These are phyloP conservation scores for Otatea glauca DNA, from an alignment of 176 grass and related monocot genomes.

Conservation along the genomic window DNA sequence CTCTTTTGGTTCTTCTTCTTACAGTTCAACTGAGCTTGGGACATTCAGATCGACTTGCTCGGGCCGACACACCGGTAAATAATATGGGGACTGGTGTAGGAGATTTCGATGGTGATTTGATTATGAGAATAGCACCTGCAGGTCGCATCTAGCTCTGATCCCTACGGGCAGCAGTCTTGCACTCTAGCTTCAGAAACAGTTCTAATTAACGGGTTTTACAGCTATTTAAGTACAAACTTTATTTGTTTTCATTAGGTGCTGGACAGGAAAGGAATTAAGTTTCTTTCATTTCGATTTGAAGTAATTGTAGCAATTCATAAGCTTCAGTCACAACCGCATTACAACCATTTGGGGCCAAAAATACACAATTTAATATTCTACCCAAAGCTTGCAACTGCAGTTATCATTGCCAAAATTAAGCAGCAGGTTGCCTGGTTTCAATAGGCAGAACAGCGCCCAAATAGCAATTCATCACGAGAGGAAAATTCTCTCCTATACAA, in stretches of 20 bases:
- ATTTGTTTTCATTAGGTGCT: neutral
- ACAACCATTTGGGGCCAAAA: neutral
- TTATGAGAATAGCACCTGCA: neutral
- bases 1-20: neutral
- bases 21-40: slow-evolving; percentile 19
- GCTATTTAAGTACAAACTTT: neutral
- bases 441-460: neutral
- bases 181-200: neutral
- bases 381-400: neutral
- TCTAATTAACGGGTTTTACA: neutral
- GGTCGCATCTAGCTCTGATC: neutral
- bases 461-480: neutral
- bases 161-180: neutral
- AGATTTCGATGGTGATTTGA: neutral
- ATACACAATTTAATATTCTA: neutral
- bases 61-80: too few relatives aligned
- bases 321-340: neutral
- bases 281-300: neutral
- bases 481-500: neutral
- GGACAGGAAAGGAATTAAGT: neutral
- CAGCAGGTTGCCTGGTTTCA: neutral
- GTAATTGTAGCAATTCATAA: neutral
- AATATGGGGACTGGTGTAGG: neutral
- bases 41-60: neutral
- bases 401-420: slow-evolving; percentile 18